These are phyloP conservation scores for Fragosphaeria purpurea DNA, from an alignment of 2,329 filamentous ascomycete species.

Conservation along the genomic window DNA sequence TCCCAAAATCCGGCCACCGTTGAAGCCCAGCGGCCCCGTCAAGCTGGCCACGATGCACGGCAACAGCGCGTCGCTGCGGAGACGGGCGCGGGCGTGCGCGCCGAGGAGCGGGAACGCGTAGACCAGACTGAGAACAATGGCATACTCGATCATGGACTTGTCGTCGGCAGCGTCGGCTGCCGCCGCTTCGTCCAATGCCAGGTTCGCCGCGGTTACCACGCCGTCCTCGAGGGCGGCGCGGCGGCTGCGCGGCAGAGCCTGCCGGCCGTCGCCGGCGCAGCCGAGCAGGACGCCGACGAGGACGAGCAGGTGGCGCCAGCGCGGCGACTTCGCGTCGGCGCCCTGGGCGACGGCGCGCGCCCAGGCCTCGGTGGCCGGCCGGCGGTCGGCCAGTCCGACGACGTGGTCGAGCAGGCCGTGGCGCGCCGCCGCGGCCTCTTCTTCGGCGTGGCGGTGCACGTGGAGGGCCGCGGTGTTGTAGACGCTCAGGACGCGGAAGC, in stretches of 20 bases:
- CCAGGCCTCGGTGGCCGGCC: constrained; percentile 41
- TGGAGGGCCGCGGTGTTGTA: constrained; percentile 57
- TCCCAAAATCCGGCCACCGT: constrained; percentile 64
- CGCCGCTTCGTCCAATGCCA: constrained; percentile 49
- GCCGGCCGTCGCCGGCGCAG: constrained; percentile 54
- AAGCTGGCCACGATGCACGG: constrained; percentile 59
- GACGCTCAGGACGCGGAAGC: constrained; percentile 57
- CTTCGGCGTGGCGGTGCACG: constrained; percentile 38
- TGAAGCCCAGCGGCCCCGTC: constrained; percentile 62
- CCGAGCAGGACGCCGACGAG: constrained; percentile 71
- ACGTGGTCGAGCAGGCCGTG: constrained; percentile 8
- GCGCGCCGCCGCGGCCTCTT: constrained; percentile 25
- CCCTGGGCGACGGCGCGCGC: constrained; percentile 46
- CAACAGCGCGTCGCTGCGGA: constrained; percentile 62
- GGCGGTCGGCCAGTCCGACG: constrained; percentile 15
- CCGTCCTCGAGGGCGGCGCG: constrained; percentile 61
- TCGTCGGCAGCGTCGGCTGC: constrained; percentile 26
- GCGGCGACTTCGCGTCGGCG: constrained; percentile 46
- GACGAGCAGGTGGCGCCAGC: constrained; percentile 79
- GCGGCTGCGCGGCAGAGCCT: constrained; percentile 53
- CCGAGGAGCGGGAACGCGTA: constrained; percentile 67
- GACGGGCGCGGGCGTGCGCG: constrained; percentile 41
- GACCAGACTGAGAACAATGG: constrained; percentile 62
- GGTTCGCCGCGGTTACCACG: constrained; percentile 63
- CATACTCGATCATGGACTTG: constrained; percentile 31